Evolutionary conservation across 352 stramenopile genomes (phyloP), one percentile per base, ranked within the genome.

Genomic region (Phytophthora citricola): DNA sequence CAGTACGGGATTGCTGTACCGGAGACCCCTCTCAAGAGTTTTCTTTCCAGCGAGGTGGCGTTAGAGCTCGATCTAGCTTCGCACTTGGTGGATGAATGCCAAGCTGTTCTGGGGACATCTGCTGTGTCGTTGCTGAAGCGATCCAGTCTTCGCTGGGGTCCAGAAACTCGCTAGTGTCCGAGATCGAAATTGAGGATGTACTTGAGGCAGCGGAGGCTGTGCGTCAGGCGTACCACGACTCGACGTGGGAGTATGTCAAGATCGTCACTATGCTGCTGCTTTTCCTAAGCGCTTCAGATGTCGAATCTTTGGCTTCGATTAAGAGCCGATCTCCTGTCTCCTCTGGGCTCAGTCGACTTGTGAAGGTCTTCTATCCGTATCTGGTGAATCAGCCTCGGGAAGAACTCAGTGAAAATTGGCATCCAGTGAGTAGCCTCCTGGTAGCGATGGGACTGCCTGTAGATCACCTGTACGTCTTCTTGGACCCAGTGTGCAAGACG

Each of bases 281-380:
- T n/a, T 72, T 69, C 32, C 39, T 63, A 40, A 14, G 20, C 24
- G 43, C 15, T 40, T 65, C 53, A 39, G 26, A 44, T 40, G 41
- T 40, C 10, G 34, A 32, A 15, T 26, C 15, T 6, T 43, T 52
- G 22, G 17, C 44, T 31, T 29, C 31, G 20, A 9, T 48, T 15
- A 50, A 50, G 43, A 12, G n/a, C 31, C 41, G 34, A 41, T n/a
- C 51, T 41, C 15, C 32, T 39, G 27, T 54, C 12, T 83, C 66
- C 3, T 5, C 17, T 29, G 77, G 72, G 9, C 41, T 92, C 9
- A 87, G 65, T 40, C 48, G 20, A 5, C 49, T 93, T 12, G 34
- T 91, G 4, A 82, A 81, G 45, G 58, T 90, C 10, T 92, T 90
- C 44, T 93, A 93, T 47, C 85, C 85, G 24, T 92, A 93, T 45